phyloP scores from a whole-genome alignment of 257 asterid species.

The Solanum pennellii region DNA sequence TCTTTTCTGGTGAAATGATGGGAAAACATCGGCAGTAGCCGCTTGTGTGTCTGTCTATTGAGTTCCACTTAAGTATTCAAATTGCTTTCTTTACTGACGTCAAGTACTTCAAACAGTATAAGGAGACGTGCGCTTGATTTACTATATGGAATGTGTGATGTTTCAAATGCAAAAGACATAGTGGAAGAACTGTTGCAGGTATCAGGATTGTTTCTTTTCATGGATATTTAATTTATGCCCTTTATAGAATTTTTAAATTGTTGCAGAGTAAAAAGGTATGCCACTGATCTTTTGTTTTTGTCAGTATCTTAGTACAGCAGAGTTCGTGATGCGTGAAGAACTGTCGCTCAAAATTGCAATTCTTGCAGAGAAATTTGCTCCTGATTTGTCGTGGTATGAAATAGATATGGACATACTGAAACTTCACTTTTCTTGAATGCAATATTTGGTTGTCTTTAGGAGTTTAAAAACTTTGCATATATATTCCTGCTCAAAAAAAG shows the following conservation, averaged over 20 bases:
- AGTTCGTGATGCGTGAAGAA: constrained; percentile 54
- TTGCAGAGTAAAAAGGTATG: background rate
- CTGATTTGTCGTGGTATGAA: constrained; percentile 88
- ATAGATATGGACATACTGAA: background rate
- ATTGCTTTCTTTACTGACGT: constrained; percentile 7
- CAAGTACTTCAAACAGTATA: constrained; percentile 38
- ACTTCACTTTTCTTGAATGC: background rate
- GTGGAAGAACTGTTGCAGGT: constrained; percentile 97
- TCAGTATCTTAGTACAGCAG: constrained; percentile 84
- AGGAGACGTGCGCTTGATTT: constrained; percentile 96
- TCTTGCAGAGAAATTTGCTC: constrained; percentile 95
- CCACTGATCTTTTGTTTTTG: constrained; percentile 11
- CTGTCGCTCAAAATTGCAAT: constrained; percentile 83
- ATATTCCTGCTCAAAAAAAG: background rate
- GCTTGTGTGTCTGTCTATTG: background rate
- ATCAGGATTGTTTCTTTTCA: constrained; percentile 5
- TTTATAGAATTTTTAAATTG: background rate
- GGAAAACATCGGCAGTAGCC: background rate
- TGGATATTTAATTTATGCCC: background rate
- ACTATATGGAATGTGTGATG: constrained; percentile 97
- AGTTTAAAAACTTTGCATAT: background rate
- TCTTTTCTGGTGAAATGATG: background rate
- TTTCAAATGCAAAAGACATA: constrained; percentile 94
- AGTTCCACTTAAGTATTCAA: background rate
- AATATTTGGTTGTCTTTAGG: background rate